Percentiles rank a stretch among this genome's conserved stretches.
These are phyloP conservation scores for Penicillium arizonense DNA, from an alignment of 495 filamentous ascomycete genomes.

Conservation along the genomic window DNA sequence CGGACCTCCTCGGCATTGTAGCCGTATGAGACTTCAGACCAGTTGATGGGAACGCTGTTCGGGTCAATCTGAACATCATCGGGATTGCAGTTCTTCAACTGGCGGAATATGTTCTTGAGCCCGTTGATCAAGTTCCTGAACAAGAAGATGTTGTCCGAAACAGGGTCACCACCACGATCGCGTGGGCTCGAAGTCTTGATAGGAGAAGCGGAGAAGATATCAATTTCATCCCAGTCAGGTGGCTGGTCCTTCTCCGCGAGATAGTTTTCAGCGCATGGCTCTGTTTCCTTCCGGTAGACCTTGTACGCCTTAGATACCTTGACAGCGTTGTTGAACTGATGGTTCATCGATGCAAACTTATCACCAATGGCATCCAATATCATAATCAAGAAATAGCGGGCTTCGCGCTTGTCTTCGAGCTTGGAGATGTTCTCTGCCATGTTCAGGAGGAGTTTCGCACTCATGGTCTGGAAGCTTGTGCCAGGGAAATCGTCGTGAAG, in stretches of 20 bases:
- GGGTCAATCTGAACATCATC: constrained; percentile 63
- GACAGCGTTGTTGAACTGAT: constrained; percentile 89
- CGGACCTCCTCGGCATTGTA: constrained; percentile 97
- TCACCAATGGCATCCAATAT: constrained; percentile 97
- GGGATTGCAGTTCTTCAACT: constrained; percentile 87
- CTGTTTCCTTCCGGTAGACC: constrained; percentile 57
- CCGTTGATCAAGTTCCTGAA: constrained; percentile 99
- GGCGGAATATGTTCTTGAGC: constrained; percentile 94
- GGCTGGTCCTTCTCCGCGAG: constrained; percentile 75
- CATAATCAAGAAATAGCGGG: constrained; percentile 93
- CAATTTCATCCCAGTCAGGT: constrained; percentile 95
- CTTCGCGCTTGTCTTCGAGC: constrained; percentile 85
- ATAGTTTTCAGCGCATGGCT: constrained; percentile 66
- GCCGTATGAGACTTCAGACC: constrained; percentile 93
- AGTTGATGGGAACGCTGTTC: constrained; percentile 78
- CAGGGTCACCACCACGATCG: constrained; percentile 85
- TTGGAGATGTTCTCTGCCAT: constrained; percentile 97
- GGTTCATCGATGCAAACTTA: constrained; percentile 97
- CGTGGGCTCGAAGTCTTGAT: constrained; percentile 94
- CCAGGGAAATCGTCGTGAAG: constrained; percentile 94
- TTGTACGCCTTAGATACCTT: constrained; percentile 82
- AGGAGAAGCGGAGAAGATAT: constrained; percentile 93
- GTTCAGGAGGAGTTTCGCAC: constrained; percentile 92
- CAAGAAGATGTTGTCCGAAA: constrained; percentile 97
- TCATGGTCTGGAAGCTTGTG: constrained; percentile 99